phyloP scores from a whole-genome alignment of 148 eudicot species.

The Persicaria maculosa region DNA sequence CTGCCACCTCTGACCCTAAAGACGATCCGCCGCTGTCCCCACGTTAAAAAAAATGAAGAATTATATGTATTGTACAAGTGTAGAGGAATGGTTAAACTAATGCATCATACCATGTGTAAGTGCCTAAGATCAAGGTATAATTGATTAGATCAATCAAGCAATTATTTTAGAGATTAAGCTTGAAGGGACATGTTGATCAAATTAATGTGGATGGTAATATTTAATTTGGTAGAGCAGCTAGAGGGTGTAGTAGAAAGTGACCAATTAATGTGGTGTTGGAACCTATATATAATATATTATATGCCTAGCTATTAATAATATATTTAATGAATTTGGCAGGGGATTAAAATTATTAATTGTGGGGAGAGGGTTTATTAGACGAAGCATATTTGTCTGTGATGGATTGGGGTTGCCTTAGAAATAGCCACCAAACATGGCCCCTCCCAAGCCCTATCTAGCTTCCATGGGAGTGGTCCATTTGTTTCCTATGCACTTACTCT shows the following conservation, averaged over 20 bases:
- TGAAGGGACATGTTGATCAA: not conserved
- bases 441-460: not conserved
- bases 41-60: no score
- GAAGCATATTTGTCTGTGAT: slow-evolving; percentile 3
- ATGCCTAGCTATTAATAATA: not conserved
- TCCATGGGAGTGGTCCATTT: not conserved
- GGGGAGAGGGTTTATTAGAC: not conserved
- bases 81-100: slow-evolving; percentile 6
- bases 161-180: not conserved
- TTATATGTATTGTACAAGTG: not conserved
- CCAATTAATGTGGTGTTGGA: not conserved
- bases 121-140: slow-evolving; percentile 23
- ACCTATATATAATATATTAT: not conserved
- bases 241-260: not conserved
- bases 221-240: slow-evolving; percentile 2
- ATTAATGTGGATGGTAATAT: not conserved
- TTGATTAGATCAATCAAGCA: not conserved
- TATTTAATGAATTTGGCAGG: not conserved
- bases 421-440: not conserved
- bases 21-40: no score
- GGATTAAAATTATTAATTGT: not conserved
- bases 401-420: not conserved
- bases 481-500: not conserved
- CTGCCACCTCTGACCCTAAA: no score
- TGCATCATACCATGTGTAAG: slow-evolving; percentile 46